Evolutionary conservation across 2,329 filamentous ascomycete genomes (phyloP), one percentile per base, ranked within the genome.

Genomic region (Curvularia sp.): DNA sequence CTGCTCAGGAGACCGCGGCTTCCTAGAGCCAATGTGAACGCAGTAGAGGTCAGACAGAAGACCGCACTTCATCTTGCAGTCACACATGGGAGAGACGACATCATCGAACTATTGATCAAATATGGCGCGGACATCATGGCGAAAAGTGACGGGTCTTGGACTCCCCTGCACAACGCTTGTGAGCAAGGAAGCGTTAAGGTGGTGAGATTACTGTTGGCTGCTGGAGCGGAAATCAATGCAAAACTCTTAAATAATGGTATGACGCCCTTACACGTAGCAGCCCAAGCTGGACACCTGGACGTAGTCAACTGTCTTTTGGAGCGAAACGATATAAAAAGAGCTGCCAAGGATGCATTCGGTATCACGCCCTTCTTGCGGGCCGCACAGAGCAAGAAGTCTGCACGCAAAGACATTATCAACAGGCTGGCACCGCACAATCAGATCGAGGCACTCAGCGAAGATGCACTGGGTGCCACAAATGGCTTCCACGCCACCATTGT

Each of bases 351-450:
- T 57, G 72, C 72, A 2, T 81, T 79, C 49, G 79, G 80, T 12
- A 78, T 77, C 28, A 80, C 79, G 1, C 78, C 79, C 0, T 75
- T 81, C 23, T 65, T 81, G 5, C 70, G 74, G 12, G 79, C 80
- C 5, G 79, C 79, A 12, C 74, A 75, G 47, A 74, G 74, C 48
- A 76, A 74, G 49, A 65, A 55, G 9, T 21, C 61, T 18, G 59
- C 59, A n/a, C 67, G 76, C 19, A 75, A 71, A 51, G 74, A 77
- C n/a, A 80, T 80, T 18, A 76, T 80, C 6, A 74, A 77, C 21
- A 66, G 77, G 6, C 66, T 81, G 1, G 77, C 79, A 5, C 79
- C 79, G 0, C 80, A 74, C 56, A 77, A 75, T 30, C 67, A 77
- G 41, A 74, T 76, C n/a, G 74, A 79, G 19, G 64, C 65, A 3